These are phyloP conservation scores for Pseudovirgaria hyperparasitica DNA, from an alignment of 2,329 filamentous ascomycete genomes.

Conservation along the genomic window DNA sequence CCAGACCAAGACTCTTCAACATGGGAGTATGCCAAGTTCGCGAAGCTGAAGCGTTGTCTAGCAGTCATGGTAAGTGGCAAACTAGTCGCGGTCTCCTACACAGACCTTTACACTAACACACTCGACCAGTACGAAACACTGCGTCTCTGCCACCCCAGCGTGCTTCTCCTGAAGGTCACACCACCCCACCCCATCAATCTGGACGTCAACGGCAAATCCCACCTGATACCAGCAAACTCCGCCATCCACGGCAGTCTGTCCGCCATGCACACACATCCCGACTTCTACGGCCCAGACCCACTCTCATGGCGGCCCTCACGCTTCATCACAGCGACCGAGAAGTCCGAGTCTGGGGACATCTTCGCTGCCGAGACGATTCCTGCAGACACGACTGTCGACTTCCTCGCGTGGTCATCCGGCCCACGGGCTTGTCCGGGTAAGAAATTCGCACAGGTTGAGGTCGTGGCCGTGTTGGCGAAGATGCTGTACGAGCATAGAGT, in stretches of 20 bases:
- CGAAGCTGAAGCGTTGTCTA: conserved; percentile 28
- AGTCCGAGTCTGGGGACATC: too few relatives aligned
- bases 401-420: too few relatives aligned
- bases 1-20: conserved; percentile 7
- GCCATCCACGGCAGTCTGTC: conserved; percentile 4
- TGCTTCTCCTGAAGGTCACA: conserved; percentile 9
- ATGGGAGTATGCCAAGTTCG: conserved; percentile 29
- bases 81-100: conserved; percentile 1
- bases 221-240: conserved; percentile 7
- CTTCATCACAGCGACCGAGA: too few relatives aligned
- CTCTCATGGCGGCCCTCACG: conserved; percentile 6
- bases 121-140: conserved; percentile 10
- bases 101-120: conserved; percentile 1
- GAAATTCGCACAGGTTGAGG: conserved; percentile 14
- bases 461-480: conserved; percentile 8
- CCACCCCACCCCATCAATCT: too few relatives aligned
- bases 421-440: conserved; percentile 11
- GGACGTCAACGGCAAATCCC: too few relatives aligned
- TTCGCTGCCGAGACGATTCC: too few relatives aligned
- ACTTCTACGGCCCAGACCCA: conserved; percentile 8
- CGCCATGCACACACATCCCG: conserved; percentile 1
- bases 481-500: conserved; percentile 8
- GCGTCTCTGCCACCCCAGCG: conserved; percentile 7
- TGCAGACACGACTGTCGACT: too few relatives aligned
- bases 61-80: conserved; percentile 31